Evolutionary conservation across 148 eudicot genomes (phyloP).

Genomic region (Silene latifolia): DNA sequence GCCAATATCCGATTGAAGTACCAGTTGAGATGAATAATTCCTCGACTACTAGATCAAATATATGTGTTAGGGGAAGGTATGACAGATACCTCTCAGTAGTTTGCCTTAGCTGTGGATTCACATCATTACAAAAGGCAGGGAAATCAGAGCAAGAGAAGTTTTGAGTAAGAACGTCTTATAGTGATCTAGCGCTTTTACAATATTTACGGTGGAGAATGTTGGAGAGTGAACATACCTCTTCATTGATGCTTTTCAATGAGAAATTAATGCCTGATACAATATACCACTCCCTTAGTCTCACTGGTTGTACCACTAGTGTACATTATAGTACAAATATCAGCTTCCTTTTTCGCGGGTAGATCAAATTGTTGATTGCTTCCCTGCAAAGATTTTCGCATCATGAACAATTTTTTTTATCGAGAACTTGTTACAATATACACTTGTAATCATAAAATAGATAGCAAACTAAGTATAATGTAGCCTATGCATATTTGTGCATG

Average conservation of each 20-base stretch:
- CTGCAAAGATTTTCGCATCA: conserved; percentile 34
- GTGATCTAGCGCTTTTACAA: too few species aligned
- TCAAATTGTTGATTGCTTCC: conserved; percentile 50
- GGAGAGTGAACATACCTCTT: too few species aligned
- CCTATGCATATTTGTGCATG: background rate
- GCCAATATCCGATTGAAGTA: conserved; percentile 66
- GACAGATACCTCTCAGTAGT: conserved; percentile 73
- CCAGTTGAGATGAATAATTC: conserved; percentile 71
- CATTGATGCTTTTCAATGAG: too few species aligned
- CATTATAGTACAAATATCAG: too few species aligned
- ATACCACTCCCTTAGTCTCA: too few species aligned
- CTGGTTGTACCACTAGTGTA: too few species aligned
- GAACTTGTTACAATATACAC: background rate
- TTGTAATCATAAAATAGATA: too few species aligned
- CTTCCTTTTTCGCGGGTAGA: conserved; percentile 68
- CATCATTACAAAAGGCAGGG: conserved; percentile 44
- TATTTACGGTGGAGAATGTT: too few species aligned
- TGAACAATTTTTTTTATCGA: background rate
- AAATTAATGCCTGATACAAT: too few species aligned
- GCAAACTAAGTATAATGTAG: too few species aligned
- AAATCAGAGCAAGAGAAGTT: too few species aligned
- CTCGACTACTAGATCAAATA: conserved; percentile 87
- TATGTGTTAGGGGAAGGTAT: conserved; percentile 94
- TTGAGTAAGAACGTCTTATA: too few species aligned
- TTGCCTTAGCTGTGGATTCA: conserved; percentile 51